Conservation (phyloP, 441 rosid genomes). For the Arabidopsis lyrata region DNA sequence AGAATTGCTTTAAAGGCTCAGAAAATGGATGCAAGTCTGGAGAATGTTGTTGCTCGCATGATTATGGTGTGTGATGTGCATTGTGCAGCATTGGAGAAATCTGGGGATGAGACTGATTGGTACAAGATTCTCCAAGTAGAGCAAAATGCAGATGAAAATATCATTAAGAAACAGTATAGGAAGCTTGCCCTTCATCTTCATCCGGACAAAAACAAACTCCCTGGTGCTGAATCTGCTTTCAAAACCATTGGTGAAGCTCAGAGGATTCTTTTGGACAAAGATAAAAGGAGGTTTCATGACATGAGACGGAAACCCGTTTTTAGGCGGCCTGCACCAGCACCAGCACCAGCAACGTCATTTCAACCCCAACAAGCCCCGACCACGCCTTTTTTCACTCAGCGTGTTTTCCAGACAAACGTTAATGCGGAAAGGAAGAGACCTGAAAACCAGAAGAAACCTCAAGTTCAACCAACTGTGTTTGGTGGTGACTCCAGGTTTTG, state of each 20-base stretch:
- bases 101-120: slow-evolving; percentile 85
- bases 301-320: slow-evolving; percentile 49
- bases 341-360: slow-evolving; percentile 41
- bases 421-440: slow-evolving; percentile 41
- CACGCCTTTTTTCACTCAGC: slow-evolving; percentile 34
- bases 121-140: slow-evolving; percentile 83
- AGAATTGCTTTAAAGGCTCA: slow-evolving; percentile 73
- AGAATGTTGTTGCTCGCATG: slow-evolving; percentile 71
- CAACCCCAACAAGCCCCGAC: slow-evolving; percentile 49
- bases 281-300: slow-evolving; percentile 68
- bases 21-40: slow-evolving; percentile 65
- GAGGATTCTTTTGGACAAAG: slow-evolving; percentile 73
- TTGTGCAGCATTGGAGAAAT: slow-evolving; percentile 65
- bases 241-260: slow-evolving; percentile 90
- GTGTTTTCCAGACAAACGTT: slow-evolving; percentile 38
- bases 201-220: slow-evolving; percentile 91
- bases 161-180: slow-evolving; percentile 87
- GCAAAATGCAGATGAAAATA: slow-evolving; percentile 64
- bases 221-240: slow-evolving; percentile 97
- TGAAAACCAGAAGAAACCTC: slow-evolving; percentile 51
- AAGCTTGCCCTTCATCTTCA: slow-evolving; percentile 89
- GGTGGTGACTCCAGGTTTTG: slow-evolving; percentile 59
- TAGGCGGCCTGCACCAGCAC: slow-evolving; percentile 51
- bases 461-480: slow-evolving; percentile 48
- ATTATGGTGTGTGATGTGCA: slow-evolving; percentile 88